A percentile compares a stretch with the other conserved stretches of the same genome.
Evolutionary conservation across 75 land plant species (phyloP).

Genomic region (Cryptomeria japonica): DNA sequence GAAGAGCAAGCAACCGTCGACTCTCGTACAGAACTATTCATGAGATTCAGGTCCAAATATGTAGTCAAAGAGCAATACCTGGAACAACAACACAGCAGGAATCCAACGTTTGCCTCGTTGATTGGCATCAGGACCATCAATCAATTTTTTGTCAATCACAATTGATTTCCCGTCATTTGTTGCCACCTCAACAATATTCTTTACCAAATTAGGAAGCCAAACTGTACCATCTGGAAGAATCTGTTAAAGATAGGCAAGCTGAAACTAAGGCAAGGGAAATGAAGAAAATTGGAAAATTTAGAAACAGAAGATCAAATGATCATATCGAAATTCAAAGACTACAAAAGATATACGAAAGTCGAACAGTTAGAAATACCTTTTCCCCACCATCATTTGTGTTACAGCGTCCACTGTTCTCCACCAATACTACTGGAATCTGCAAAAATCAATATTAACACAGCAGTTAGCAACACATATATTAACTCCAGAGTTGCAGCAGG

Average conservation of each 20-base stretch:
- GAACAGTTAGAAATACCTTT: conserved; percentile 49
- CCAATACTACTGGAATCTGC: conserved; percentile 79
- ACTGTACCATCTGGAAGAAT: conserved; percentile 83
- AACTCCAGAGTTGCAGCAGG: background rate
- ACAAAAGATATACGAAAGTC: background rate
- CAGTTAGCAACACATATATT: conserved; percentile 9
- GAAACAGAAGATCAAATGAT: conserved; percentile 13
- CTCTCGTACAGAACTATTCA: background rate
- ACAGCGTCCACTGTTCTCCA: conserved; percentile 98
- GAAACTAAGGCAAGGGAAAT: background rate
- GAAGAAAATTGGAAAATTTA: background rate
- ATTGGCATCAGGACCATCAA: conserved; percentile 87
- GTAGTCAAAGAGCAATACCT: conserved; percentile 41
- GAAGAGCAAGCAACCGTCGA: background rate
- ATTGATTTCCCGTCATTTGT: conserved; percentile 65
- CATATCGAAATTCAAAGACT: background rate
- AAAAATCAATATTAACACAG: conserved; percentile 11
- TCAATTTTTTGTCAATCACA: conserved; percentile 75
- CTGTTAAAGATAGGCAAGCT: conserved; percentile 24
- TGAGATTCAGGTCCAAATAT: background rate
- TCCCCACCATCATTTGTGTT: conserved; percentile 87
- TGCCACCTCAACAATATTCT: conserved; percentile 63
- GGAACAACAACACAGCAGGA: conserved; percentile 56
- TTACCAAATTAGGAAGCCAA: conserved; percentile 82
- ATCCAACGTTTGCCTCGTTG: conserved; percentile 67